Conservation (phyloP, 1,284 basidiomycete species). For the Inonotus hispidus region DNA sequence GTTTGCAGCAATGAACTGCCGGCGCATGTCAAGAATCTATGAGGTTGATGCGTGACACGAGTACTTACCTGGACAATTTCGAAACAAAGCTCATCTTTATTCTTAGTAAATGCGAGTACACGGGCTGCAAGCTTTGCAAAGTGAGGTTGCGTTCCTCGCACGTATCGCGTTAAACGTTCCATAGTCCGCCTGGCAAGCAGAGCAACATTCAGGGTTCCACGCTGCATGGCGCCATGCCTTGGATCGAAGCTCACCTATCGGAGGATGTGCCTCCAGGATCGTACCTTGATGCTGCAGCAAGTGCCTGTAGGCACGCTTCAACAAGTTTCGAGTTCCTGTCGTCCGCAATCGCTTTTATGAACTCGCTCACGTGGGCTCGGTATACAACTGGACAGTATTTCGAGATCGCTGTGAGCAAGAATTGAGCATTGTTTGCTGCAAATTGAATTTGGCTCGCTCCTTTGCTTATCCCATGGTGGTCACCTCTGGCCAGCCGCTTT, state of each 20-base stretch:
- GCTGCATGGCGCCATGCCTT: not conserved
- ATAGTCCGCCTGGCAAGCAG: conserved; percentile 47
- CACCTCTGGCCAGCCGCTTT: conserved; percentile 53
- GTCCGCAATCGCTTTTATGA: conserved; percentile 67
- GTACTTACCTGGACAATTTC: conserved; percentile 61
- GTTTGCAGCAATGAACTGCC: conserved; percentile 51
- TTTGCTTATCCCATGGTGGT: conserved; percentile 27
- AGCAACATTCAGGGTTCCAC: conserved; percentile 2
- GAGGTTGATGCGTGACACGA: too few species aligned
- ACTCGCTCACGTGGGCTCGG: conserved; percentile 68
- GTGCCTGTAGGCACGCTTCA: conserved; percentile 69
- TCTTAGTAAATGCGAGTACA: conserved; percentile 58
- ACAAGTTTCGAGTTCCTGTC: conserved; percentile 54
- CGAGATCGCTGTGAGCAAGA: conserved; percentile 58
- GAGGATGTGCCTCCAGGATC: conserved; percentile 51
- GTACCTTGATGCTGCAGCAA: conserved; percentile 60
- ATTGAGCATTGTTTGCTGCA: conserved; percentile 36
- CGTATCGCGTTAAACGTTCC: conserved; percentile 62
- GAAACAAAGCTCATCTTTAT: conserved; percentile 45
- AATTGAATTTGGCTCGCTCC: conserved; percentile 32
- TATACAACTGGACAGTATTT: conserved; percentile 76
- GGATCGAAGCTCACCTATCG: conserved; percentile 55
- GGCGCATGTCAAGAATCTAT: too few species aligned
- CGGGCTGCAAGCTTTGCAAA: conserved; percentile 89
- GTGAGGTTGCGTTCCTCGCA: conserved; percentile 53